Evolutionary conservation across 208 protist genomes (phyloP), one percentile per base, ranked within the genome.

Genomic region (Angomonas ambiguus): DNA sequence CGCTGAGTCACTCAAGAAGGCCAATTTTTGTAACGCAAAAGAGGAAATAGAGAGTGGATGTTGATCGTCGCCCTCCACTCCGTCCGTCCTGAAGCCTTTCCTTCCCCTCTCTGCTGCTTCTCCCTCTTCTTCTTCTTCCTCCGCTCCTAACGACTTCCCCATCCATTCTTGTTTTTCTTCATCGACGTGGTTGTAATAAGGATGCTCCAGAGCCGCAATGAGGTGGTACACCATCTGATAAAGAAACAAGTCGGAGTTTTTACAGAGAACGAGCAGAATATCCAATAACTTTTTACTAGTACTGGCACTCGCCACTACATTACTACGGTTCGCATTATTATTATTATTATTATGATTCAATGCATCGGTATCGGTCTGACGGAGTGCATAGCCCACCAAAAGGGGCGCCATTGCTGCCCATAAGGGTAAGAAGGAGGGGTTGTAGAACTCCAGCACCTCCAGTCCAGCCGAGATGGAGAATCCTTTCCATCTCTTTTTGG

Each of bases 171-270:
- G 3, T 20, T 53, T 53, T 27, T 24, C 20, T 53, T 53, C 45
- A 24, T 24, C 45, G 32, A 60, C 58, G 31, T 16, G 5, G 48
- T 11, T 20, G 32, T 27, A 27, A 32, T 20, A 41, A n/a, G 45
- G 51, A 71, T 89, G 80, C 38, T 94, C 84, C 53, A 91, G 87
- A 49, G 69, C 77, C 0, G 88, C 69, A 33, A 86, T 62, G 27
- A 94, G 69, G n/a, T 77, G 62, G 65, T 86, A 94, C 20, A 84
- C 65, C 38, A 86, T 68, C 71, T 94, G 88, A 51, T 85, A 78
- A 34, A 94, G 67, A 68, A 94, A 76, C 16, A 66, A 60, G 5
- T 61, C 70, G 20, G 88, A 94, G 13, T 74, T 75, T 13, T 65
- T 63, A 51, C 88, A 94, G 83, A 94, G 86, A 28, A 86, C 76